Conservation (phyloP, 345 rosid genomes). For the Hibiscus trionum region DNA sequence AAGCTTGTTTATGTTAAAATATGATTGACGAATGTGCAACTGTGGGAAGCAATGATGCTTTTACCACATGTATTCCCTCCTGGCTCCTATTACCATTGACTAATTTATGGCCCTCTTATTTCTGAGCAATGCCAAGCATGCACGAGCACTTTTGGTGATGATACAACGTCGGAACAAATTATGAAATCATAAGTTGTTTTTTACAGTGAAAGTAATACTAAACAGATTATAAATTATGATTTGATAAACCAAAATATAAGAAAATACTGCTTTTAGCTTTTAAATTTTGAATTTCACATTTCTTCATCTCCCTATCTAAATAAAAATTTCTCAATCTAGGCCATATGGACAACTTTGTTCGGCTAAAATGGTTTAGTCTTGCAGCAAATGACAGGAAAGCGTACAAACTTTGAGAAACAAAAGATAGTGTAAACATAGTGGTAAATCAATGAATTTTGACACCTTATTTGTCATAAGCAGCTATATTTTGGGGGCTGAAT, state of each 20-base stretch:
- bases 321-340: too few relatives aligned
- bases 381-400: not conserved
- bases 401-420: not conserved
- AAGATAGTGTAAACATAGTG: not conserved
- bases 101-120: not conserved
- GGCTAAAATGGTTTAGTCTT: not conserved
- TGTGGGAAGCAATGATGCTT: not conserved
- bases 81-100: not conserved
- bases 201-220: not conserved
- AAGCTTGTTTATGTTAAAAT: constrained; percentile 2
- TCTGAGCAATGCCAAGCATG: not conserved
- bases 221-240: not conserved
- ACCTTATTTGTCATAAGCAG: constrained; percentile 49
- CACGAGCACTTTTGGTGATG: not conserved
- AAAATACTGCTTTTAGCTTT: not conserved
- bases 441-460: not conserved
- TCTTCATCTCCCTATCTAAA: too few relatives aligned
- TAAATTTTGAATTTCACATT: too few relatives aligned
- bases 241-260: not conserved
- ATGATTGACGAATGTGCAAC: not conserved
- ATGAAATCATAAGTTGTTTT: too few relatives aligned
- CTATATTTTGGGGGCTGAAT: constrained; percentile 82
- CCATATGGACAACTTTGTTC: too few relatives aligned
- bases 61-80: not conserved
- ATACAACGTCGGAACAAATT: too few relatives aligned